Conservation (phyloP, 306 rosid genomes). For the Delonix regia region DNA sequence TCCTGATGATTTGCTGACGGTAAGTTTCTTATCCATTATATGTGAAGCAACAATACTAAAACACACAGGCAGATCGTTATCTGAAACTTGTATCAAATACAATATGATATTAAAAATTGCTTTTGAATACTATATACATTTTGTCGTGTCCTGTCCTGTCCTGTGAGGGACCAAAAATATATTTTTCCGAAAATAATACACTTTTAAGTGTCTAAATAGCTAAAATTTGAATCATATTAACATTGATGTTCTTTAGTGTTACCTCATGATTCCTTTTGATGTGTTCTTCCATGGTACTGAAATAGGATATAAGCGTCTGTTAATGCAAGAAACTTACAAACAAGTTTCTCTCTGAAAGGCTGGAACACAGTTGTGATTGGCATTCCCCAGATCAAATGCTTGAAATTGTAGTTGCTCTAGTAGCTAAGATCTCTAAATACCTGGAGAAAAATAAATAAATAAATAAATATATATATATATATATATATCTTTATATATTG, state of each 20-base stretch:
- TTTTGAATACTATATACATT: neutral
- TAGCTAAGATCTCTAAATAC: neutral
- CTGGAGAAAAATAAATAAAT: neutral
- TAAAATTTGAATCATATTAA: neutral
- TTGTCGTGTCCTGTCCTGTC: neutral
- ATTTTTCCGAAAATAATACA: too few species aligned
- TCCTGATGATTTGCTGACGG: constrained; percentile 91
- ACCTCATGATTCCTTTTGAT: neutral
- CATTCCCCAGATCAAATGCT: neutral
- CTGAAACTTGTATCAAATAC: neutral
- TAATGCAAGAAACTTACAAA: neutral
- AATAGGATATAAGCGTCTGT: neutral
- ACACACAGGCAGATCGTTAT: neutral
- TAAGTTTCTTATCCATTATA: constrained; percentile 34
- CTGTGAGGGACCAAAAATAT: too few species aligned
- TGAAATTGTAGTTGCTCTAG: neutral
- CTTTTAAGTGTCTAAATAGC: neutral
- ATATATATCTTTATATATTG: neutral
- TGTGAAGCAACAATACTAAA: neutral
- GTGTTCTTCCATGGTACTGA: neutral
- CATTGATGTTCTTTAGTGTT: neutral
- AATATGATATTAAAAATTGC: neutral
- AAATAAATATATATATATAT: neutral
- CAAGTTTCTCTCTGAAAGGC: neutral
- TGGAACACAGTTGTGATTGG: neutral